phyloP scores from a whole-genome alignment of 2,329 filamentous ascomycete genomes.

The Thielaviopsis musarum region DNA sequence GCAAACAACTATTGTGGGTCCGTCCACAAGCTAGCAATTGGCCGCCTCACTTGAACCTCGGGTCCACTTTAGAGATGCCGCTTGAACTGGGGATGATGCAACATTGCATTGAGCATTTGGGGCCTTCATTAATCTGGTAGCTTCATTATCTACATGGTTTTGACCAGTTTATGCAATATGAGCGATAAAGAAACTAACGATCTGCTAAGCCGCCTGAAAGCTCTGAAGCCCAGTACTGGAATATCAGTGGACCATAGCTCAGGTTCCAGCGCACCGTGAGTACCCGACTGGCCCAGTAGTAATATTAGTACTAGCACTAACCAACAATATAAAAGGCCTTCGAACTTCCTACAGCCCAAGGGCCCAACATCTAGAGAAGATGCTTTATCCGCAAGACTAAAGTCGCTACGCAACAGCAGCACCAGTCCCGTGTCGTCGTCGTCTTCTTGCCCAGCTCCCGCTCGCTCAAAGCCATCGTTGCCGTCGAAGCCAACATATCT shows the following conservation, averaged over 20 bases:
- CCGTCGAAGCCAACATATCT: background rate
- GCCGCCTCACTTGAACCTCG: background rate
- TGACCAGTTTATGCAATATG: background rate
- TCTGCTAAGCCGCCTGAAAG: conserved; percentile 36
- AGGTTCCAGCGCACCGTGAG: conserved; percentile 23
- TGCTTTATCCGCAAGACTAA: conserved; percentile 33
- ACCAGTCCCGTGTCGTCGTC: background rate
- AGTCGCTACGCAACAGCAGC: conserved; percentile 25
- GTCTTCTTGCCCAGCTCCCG: background rate
- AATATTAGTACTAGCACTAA: conserved; percentile 1
- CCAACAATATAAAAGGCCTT: background rate
- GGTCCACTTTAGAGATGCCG: conserved; percentile 1
- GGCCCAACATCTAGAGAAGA: conserved; percentile 29
- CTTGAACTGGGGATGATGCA: background rate
- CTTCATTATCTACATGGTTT: background rate
- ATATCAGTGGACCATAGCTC: conserved; percentile 16
- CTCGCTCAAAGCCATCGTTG: too few relatives aligned
- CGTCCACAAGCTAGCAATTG: background rate
- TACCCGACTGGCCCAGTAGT: conserved; percentile 5
- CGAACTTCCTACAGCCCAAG: conserved; percentile 14
- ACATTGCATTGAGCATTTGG: background rate
- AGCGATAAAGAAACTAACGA: conserved; percentile 4
- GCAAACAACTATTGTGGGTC: background rate
- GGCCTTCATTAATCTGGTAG: background rate
- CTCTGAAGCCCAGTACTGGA: conserved; percentile 27